Evolutionary conservation across 768 basidiomycete genomes (phyloP).

Genomic region (Russula virescens): DNA sequence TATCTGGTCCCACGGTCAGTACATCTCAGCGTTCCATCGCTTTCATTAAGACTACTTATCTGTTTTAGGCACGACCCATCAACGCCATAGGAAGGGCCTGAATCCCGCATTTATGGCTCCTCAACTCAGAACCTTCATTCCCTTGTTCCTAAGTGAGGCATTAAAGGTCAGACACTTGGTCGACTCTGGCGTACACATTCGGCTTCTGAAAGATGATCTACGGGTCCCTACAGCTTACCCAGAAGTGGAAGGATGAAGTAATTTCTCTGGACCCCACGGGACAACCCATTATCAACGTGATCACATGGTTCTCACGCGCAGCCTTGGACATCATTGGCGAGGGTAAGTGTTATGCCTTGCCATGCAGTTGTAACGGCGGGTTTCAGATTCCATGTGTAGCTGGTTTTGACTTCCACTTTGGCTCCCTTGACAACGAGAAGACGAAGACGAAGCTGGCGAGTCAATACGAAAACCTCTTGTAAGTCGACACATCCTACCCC

Average conservation of each 20-base stretch:
- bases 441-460: slow-evolving; percentile 5
- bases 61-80: slow-evolving; percentile 25
- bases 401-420: slow-evolving; percentile 22
- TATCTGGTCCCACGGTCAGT: slow-evolving; percentile 25
- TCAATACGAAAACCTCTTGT: slow-evolving; percentile 20
- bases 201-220: not conserved
- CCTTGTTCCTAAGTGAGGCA: slow-evolving; percentile 24
- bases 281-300: slow-evolving; percentile 23
- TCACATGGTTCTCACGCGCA: slow-evolving; percentile 26
- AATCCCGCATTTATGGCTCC: slow-evolving; percentile 29
- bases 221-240: slow-evolving; percentile 22
- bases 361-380: not conserved
- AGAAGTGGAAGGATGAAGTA: slow-evolving; percentile 29
- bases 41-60: not conserved
- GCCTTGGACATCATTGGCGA: slow-evolving; percentile 29
- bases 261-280: slow-evolving; percentile 2
- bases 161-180: slow-evolving; percentile 5
- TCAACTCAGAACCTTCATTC: slow-evolving; percentile 28
- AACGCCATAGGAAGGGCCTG: slow-evolving; percentile 29
- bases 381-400: slow-evolving; percentile 1
- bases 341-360: slow-evolving; percentile 11
- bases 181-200: not conserved
- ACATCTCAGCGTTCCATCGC: not conserved
- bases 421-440: slow-evolving; percentile 15
- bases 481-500: not conserved